Conservation (phyloP, 2,329 filamentous ascomycete genomes). For the Pseudopyricularia javanii region DNA sequence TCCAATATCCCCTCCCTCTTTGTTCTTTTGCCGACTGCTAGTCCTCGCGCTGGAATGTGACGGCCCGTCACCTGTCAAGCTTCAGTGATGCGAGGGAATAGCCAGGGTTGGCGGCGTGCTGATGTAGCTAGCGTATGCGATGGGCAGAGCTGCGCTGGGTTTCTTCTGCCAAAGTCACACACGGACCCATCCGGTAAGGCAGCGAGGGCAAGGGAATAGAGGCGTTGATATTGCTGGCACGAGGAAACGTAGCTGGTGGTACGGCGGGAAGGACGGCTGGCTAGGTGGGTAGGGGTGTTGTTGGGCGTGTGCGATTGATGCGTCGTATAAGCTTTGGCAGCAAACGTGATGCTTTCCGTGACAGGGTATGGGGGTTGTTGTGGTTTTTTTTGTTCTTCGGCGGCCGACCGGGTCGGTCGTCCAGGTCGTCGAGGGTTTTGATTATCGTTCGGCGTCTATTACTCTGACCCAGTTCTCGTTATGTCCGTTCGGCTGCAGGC, state of each 20-base stretch:
- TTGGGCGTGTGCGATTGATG: not conserved
- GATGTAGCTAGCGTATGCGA: not conserved
- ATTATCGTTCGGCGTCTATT: not conserved
- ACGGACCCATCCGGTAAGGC: constrained; percentile 1
- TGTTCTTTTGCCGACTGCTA: not conserved
- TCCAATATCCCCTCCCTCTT: not conserved
- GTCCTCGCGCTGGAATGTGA: not conserved
- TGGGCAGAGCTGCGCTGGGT: not conserved
- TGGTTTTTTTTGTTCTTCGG: too few relatives aligned
- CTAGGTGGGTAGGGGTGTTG: not conserved
- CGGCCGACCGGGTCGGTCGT: not conserved
- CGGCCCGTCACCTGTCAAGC: not conserved
- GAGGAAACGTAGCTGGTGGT: not conserved
- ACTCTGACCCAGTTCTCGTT: not conserved
- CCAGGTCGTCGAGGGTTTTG: too few relatives aligned
- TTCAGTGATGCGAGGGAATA: not conserved
- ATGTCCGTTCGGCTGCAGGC: not conserved
- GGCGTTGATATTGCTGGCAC: not conserved
- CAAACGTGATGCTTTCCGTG: not conserved
- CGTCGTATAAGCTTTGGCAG: not conserved
- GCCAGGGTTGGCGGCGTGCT: not conserved
- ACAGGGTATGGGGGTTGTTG: too few relatives aligned
- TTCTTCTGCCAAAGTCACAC: not conserved
- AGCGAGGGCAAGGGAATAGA: not conserved
- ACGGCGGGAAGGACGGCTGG: not conserved